Evolutionary conservation across 805 yeast genomes (phyloP), one percentile per base, ranked within the genome.

Genomic region (Nadsonia fulvescens): DNA sequence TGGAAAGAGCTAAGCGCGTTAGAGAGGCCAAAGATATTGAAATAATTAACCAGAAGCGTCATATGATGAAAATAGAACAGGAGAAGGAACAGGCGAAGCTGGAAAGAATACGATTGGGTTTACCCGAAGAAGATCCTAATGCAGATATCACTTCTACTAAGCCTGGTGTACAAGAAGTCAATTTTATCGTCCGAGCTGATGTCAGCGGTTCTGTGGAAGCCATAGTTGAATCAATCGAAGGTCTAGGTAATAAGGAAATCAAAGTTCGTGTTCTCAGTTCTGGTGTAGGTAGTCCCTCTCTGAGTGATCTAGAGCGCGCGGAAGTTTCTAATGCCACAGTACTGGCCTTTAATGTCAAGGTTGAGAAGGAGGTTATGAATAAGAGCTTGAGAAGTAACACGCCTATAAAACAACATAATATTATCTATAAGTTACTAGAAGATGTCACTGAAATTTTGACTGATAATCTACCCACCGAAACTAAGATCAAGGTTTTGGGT

Each of bases 141-240:
- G 53, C 44, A 3, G 39, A 38, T 3, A 38, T 39, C 3, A 32
- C 36, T 2, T 38, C 33, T 2, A 29, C 37, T 3, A 34, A 28
- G 10, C 39, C 39, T 13, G n/a, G n/a, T n/a, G n/a, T n/a, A n/a
- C 37, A 39, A 5, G 39, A 35, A 6, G 47, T 45, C 5, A 40
- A 36, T 5, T 81, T 72, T 36, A 70, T 89, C 14, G 57, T 89
- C 18, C 81, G 78, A 44, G 77, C 93, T 0, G 98, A 89, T 51
- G 95, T 86, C 1, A 71, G 73, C 37, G 98, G 98, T 0, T 83
- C 96, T 1, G 76, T 78, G 0, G 98, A 89, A 45, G 98, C 98
- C 2, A 76, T 89, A 17, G 62, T 56, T 19, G 94, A 83, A 46
- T 70, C 86, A 38, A 67, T 89, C 24, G 59, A 61, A 32, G 70